Base-by-base conservation (phyloP, 2,329 filamentous ascomycete species). In the Diaporthe sp. region DNA sequence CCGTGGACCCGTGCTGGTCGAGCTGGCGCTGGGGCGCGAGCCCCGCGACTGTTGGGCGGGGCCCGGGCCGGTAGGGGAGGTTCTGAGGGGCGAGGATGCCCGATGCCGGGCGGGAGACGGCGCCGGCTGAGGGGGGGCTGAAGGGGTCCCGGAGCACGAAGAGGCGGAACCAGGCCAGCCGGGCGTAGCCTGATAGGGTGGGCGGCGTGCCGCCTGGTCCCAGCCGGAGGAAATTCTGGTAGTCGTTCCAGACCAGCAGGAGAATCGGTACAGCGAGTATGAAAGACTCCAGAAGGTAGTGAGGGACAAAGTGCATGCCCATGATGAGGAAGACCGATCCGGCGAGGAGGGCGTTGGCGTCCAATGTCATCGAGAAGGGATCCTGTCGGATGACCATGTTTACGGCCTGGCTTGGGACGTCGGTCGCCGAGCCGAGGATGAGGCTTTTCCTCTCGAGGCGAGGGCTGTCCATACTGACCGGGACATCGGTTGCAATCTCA, bases 1-100 rank as follows among this genome's bases (percentile, higher is more conserved):
- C 81, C 7, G 82, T 75, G 7, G 87, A 87, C 15, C 91, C 90
- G 55, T 88, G 88, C 81, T 97, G 94, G 82, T 93, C 90, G 25
- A 93, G 87, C 84, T 97, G 95, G 3, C 95, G 90, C 81, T 98
- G 95, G 0, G 95, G 95, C 1, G 94, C 95, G 75, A 97, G 94
- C 67, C 95, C 95, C 55, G 88, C 90, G 13, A 96, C 92, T 3
- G 84, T 82, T 1, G 95, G 95, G 1, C 94, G 90, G 1, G 88
- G 86, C 0, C 93, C 93, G 4, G 84, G 81, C 0, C 95, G 92
- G 74, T 87, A 87, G 1, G 93, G 91, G 0, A 97, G 87, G 44
- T 84, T 83, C 47, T 82, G 80, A 70, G 82, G 77, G 63, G 81
- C 79, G 37, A 97, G 88, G 79, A 93, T 90, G 15, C 94, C 94